Evolutionary conservation across 2,329 filamentous ascomycete species (phyloP).

Genomic region (Davidsoniella eucalypti): DNA sequence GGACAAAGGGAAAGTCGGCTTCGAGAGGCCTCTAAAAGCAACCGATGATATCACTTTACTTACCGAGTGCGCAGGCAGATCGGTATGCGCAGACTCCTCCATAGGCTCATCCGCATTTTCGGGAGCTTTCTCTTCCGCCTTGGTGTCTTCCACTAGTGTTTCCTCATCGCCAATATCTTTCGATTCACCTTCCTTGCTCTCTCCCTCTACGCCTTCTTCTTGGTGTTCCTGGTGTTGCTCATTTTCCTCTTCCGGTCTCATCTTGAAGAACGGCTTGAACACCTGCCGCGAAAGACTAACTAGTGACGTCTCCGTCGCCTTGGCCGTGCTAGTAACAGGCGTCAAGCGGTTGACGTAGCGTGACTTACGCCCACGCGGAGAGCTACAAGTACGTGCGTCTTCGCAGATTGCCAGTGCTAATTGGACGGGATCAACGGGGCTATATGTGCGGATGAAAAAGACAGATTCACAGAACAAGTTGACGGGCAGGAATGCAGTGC

Average conservation of each 20-base stretch:
- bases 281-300: conserved; percentile 47
- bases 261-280: conserved; percentile 44
- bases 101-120: not conserved
- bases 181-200: not conserved
- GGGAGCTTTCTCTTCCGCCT: not conserved
- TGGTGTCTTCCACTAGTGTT: not conserved
- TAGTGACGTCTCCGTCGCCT: conserved; percentile 52
- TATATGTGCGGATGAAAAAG: conserved; percentile 41
- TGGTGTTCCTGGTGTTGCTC: not conserved
- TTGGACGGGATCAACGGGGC: conserved; percentile 37
- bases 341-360: conserved; percentile 44
- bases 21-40: not conserved
- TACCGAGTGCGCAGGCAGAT: conserved; percentile 25
- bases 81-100: not conserved
- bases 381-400: conserved; percentile 30
- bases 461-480: conserved; percentile 43
- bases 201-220: not conserved
- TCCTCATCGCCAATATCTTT: not conserved
- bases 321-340: conserved; percentile 36
- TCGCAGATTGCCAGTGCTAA: conserved; percentile 38
- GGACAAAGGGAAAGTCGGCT: not conserved
- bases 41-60: conserved; percentile 16
- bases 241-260: conserved; percentile 19
- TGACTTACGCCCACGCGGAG: conserved; percentile 28
- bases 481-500: conserved; percentile 34